A percentile compares a stretch with the other conserved stretches of the same genome.
Conservation (phyloP, 371 early-diverging fungal species). For the Funneliformis caledonium region DNA sequence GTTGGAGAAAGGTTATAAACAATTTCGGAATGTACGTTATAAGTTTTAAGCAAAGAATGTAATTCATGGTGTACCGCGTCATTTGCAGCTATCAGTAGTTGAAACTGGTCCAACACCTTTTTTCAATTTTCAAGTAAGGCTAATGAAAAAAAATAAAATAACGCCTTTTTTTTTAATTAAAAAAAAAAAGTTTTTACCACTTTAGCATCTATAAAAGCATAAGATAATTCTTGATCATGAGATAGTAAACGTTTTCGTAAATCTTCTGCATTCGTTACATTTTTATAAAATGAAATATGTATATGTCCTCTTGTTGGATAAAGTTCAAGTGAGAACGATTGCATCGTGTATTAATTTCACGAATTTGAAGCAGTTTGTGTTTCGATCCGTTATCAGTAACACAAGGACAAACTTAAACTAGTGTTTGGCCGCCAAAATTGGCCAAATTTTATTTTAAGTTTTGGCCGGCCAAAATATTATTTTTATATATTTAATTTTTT, state of each 20-base stretch:
- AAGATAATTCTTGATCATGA: constrained; percentile 50
- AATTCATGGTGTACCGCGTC: constrained; percentile 54
- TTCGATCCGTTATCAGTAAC: no score
- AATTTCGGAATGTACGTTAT: constrained; percentile 60
- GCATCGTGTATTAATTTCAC: no score
- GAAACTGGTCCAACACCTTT: constrained; percentile 52
- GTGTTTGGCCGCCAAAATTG: no score
- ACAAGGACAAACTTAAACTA: no score
- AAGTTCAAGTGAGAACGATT: constrained; percentile 53
- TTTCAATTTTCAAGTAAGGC: no score
- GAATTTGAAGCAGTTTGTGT: no score
- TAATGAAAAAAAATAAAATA: no score
- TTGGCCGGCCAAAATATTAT: no score
- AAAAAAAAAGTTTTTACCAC: constrained; percentile 50
- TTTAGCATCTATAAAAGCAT: constrained; percentile 54
- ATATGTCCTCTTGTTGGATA: constrained; percentile 49
- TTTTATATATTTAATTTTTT: no score
- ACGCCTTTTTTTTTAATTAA: no score
- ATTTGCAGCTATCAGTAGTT: constrained; percentile 53
- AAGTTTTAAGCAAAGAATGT: constrained; percentile 51
- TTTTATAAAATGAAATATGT: constrained; percentile 53
- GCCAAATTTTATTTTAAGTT: no score
- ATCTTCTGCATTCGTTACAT: constrained; percentile 53
- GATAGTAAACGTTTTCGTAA: constrained; percentile 50
- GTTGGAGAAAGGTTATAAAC: constrained; percentile 55